Conservation (phyloP, 2,329 filamentous ascomycete genomes). For the Mollisia scopiformis region DNA sequence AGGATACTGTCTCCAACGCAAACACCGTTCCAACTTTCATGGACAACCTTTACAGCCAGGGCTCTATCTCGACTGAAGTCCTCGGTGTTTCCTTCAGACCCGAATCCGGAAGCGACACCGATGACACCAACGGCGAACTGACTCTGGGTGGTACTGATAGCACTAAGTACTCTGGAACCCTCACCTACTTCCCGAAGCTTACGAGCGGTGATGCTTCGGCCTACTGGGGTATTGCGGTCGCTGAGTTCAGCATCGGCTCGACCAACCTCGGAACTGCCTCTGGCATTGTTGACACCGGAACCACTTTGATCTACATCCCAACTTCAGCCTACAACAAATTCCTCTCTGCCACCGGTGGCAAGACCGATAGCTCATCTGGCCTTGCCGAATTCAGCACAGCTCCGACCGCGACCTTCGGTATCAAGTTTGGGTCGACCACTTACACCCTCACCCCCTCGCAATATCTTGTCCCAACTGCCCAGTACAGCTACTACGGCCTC, state of each 20-base stretch:
- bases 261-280: constrained; percentile 48
- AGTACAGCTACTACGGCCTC: constrained; percentile 31
- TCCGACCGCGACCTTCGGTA: constrained; percentile 35
- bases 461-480: constrained; percentile 32
- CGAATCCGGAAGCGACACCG: constrained; percentile 31
- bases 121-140: constrained; percentile 69
- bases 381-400: constrained; percentile 31
- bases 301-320: constrained; percentile 76
- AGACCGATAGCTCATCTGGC: constrained; percentile 30
- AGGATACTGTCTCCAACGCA: constrained; percentile 29
- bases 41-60: constrained; percentile 34
- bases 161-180: constrained; percentile 65
- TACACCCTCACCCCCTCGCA: constrained; percentile 34
- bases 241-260: constrained; percentile 59
- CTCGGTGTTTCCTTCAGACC: constrained; percentile 36
- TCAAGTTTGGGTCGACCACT: constrained; percentile 33
- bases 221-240: constrained; percentile 74
- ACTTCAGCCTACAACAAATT: constrained; percentile 33
- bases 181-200: constrained; percentile 60
- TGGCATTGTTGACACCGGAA: constrained; percentile 82
- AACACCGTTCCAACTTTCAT: constrained; percentile 33
- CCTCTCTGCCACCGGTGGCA: constrained; percentile 33
- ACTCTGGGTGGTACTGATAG: constrained; percentile 72
- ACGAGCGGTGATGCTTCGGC: constrained; percentile 50
- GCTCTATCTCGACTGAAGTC: constrained; percentile 34